Percentiles rank a stretch among this genome's conserved stretches.
These are phyloP conservation scores for Hypoxylon sp. DNA, from an alignment of 2,329 filamentous ascomycete species.

Conservation along the genomic window DNA sequence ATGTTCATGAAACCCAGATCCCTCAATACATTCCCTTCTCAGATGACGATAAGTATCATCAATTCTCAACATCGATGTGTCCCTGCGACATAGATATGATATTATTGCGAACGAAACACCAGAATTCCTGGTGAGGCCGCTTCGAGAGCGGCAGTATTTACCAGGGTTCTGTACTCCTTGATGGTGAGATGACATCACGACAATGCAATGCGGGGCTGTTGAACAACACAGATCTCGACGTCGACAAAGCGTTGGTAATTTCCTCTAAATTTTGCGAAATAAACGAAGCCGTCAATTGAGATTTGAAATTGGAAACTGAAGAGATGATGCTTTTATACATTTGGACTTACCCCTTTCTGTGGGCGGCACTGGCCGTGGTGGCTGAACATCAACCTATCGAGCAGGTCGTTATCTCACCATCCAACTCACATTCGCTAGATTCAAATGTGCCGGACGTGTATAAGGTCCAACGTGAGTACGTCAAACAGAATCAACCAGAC, in stretches of 20 bases:
- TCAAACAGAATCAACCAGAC: neutral
- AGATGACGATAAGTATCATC: neutral
- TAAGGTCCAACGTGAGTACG: slow-evolving; percentile 37
- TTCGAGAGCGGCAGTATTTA: slow-evolving; percentile 4
- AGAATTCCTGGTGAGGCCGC: neutral
- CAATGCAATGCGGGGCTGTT: slow-evolving; percentile 38
- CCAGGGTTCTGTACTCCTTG: slow-evolving; percentile 16
- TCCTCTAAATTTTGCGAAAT: neutral
- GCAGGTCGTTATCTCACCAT: slow-evolving; percentile 23
- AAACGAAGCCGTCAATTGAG: neutral
- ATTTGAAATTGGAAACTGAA: neutral
- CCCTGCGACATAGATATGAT: neutral
- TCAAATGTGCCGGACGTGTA: slow-evolving; percentile 34
- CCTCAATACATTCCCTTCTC: neutral
- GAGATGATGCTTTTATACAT: slow-evolving; percentile 12
- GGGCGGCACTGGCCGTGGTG: slow-evolving; percentile 4
- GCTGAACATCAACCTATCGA: slow-evolving; percentile 10
- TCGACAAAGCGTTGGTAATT: neutral
- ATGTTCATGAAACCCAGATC: neutral
- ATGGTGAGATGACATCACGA: slow-evolving; percentile 40
- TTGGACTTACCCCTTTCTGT: slow-evolving; percentile 16
- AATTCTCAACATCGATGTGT: neutral
- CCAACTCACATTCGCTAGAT: slow-evolving; percentile 4
- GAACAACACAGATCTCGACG: slow-evolving; percentile 6
- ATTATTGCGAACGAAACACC: neutral